These are phyloP conservation scores for Mucor indicus DNA, from an alignment of 371 early-diverging fungal species.

Conservation along the genomic window DNA sequence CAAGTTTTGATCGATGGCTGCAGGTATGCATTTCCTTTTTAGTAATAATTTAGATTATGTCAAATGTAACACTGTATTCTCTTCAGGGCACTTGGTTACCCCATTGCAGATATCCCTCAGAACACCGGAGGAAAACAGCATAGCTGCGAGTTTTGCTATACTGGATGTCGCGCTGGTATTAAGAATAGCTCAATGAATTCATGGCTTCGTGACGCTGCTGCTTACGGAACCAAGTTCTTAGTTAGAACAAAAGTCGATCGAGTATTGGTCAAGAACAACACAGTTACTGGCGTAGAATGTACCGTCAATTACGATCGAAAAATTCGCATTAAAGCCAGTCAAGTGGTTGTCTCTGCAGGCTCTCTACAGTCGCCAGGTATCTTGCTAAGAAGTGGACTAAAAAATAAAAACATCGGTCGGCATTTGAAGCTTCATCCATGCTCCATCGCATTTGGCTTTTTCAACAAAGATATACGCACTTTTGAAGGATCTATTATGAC, in stretches of 20 bases:
- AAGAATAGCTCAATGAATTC: conserved; percentile 70
- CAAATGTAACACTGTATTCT: conserved; percentile 12
- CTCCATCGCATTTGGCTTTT: conserved; percentile 57
- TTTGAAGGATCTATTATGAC: conserved; percentile 73
- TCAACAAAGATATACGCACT: conserved; percentile 53
- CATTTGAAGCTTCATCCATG: conserved; percentile 69
- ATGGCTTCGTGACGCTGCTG: conserved; percentile 66
- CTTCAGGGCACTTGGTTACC: conserved; percentile 59
- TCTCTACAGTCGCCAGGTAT: conserved; percentile 69
- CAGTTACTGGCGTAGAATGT: conserved; percentile 57
- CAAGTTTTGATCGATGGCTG: conserved; percentile 63
- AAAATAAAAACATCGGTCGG: conserved; percentile 73
- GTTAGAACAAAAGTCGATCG: conserved; percentile 55
- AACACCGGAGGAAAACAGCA: conserved; percentile 62
- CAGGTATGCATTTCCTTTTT: no score
- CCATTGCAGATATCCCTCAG: conserved; percentile 58
- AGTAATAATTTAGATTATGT: no score
- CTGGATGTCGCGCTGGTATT: conserved; percentile 70
- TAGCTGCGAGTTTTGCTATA: conserved; percentile 65
- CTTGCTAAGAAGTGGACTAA: conserved; percentile 62
- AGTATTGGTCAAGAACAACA: conserved; percentile 51
- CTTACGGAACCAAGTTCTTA: conserved; percentile 61
- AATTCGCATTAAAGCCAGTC: conserved; percentile 45
- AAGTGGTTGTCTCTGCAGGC: conserved; percentile 67
- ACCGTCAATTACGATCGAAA: conserved; percentile 20